Evolutionary conservation across 192 early-diverging fungal species (phyloP).

Genomic region (Coemansia reversa): DNA sequence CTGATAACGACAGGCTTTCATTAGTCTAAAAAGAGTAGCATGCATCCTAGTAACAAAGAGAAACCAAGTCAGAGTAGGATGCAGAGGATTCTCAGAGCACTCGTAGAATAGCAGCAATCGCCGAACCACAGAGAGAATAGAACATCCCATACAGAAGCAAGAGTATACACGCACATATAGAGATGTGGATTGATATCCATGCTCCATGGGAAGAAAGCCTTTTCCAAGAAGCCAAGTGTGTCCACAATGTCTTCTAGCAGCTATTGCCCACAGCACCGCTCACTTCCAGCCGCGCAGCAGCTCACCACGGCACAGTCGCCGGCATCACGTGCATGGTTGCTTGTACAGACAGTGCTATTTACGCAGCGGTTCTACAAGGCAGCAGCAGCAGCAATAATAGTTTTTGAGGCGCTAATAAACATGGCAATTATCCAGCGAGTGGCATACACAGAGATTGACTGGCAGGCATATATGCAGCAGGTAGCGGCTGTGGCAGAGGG

Average conservation of each 20-base stretch:
- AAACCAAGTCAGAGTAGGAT: neutral
- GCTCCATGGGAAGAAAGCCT: neutral
- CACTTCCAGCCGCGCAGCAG: neutral
- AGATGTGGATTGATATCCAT: neutral
- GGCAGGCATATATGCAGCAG: slow-evolving; percentile 95
- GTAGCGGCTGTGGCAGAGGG: slow-evolving; percentile 73
- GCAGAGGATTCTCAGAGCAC: neutral
- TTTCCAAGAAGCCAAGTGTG: neutral
- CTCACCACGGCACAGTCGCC: neutral
- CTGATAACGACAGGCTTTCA: neutral
- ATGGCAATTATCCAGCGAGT: slow-evolving; percentile 27
- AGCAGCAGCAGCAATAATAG: slow-evolving; percentile 15
- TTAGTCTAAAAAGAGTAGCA: neutral
- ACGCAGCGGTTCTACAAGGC: slow-evolving; percentile 22
- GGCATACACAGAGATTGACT: slow-evolving; percentile 92
- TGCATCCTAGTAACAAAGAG: neutral
- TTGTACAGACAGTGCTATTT: neutral
- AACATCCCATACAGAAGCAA: neutral
- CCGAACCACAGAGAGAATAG: neutral
- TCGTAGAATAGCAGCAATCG: neutral
- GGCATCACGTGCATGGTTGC: neutral
- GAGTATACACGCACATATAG: neutral
- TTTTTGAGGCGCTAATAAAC: slow-evolving; percentile 14
- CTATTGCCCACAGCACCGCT: neutral
- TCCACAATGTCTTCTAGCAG: neutral